A percentile compares a stretch with the other conserved stretches of the same genome.
Evolutionary conservation across 257 asterid species (phyloP).

Genomic region (Solanum sejunctum): DNA sequence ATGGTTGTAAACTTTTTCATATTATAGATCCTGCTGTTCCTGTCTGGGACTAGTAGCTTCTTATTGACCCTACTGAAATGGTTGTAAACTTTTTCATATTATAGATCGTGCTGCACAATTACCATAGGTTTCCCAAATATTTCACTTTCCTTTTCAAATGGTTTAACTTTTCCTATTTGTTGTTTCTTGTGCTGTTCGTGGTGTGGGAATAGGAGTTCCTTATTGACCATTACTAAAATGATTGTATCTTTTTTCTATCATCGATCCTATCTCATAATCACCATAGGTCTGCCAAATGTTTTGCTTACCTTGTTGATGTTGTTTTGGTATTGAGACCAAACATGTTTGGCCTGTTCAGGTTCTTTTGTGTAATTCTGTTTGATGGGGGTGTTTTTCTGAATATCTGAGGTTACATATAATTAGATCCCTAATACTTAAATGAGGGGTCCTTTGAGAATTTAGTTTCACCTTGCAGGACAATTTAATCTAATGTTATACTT

Average conservation of each 20-base stretch:
- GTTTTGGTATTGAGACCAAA: background rate
- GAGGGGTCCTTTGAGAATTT: background rate
- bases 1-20: background rate
- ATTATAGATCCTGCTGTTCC: background rate
- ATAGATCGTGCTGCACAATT: background rate
- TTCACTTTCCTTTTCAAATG: conserved; percentile 28
- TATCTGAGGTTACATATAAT: background rate
- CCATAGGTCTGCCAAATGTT: background rate
- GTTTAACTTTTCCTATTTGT: conserved; percentile 15
- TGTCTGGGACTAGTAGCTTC: background rate
- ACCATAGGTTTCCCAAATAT: background rate
- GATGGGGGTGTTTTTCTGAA: background rate
- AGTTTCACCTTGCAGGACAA: background rate
- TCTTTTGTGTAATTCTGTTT: background rate
- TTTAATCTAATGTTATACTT: background rate
- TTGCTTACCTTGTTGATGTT: background rate
- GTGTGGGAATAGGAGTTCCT: background rate
- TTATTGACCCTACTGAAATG: background rate
- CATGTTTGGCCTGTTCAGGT: background rate
- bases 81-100: background rate
- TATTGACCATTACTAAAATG: background rate
- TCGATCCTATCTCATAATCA: background rate
- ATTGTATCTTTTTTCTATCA: background rate
- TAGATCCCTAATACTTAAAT: background rate
- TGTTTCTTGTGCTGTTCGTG: background rate